A percentile compares a stretch with the other conserved stretches of the same genome.
Evolutionary conservation across 2,329 filamentous ascomycete species (phyloP).

Genomic region (Talaromyces atroroseus): DNA sequence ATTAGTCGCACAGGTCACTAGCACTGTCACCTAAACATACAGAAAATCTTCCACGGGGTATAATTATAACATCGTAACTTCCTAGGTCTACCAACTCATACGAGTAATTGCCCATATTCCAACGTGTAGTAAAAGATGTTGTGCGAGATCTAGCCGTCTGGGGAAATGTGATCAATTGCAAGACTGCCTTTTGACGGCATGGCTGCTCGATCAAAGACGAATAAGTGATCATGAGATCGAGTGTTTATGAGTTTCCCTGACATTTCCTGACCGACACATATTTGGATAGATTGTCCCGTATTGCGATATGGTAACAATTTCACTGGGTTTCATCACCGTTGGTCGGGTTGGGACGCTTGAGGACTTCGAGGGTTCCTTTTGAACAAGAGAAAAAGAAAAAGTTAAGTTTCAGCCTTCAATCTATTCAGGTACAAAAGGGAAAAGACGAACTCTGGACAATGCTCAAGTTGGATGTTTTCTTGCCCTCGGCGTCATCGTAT

Average conservation of each 20-base stretch:
- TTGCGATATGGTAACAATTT: background rate
- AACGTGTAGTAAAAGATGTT: background rate
- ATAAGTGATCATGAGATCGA: background rate
- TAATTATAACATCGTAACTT: constrained; percentile 1
- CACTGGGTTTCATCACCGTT: constrained; percentile 6
- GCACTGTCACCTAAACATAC: background rate
- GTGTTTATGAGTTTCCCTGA: background rate
- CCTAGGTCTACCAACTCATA: background rate
- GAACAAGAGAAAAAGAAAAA: background rate
- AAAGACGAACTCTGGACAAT: constrained; percentile 69
- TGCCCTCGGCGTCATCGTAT: constrained; percentile 67
- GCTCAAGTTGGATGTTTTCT: constrained; percentile 56
- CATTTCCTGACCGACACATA: background rate
- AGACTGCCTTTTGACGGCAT: background rate
- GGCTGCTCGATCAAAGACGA: background rate
- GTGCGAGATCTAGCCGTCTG: background rate
- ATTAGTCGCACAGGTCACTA: background rate
- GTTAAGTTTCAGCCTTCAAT: background rate
- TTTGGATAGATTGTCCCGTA: background rate
- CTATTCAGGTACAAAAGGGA: background rate
- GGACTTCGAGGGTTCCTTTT: constrained; percentile 30
- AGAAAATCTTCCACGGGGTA: constrained; percentile 4
- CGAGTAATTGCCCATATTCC: background rate
- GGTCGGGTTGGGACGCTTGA: constrained; percentile 24
- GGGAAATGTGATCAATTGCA: background rate